Evolutionary conservation across 495 filamentous ascomycete species (phyloP), one percentile per base, ranked within the genome.

Genomic region (Hyaloscypha finlandica): DNA sequence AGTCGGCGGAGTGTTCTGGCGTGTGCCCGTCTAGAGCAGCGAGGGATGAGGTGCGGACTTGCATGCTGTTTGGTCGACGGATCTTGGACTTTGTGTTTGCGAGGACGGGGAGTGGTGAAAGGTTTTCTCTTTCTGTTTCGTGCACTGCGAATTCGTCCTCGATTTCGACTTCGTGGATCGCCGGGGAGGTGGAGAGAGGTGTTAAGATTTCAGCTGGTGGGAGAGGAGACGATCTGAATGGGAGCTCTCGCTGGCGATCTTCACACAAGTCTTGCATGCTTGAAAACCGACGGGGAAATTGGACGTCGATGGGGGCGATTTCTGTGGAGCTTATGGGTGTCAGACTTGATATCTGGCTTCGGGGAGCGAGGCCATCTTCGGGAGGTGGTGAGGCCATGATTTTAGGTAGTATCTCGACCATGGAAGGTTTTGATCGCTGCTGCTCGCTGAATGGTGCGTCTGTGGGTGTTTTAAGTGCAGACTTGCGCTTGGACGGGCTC

Each of bases 401-500:
- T 16, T 53, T 53, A 22, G 62, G 33, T 29, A 58, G 57, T 52
- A 66, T 39, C 6, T 63, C 29, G 12, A 65, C 59, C 6, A 51
- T 30, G 22, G 31, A 67, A 22, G 61, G 48, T 53, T 16, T 53
- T 37, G 29, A 59, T 12, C 37, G 63, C 54, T 32, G 70, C 68
- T 35, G 29, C 55, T 51, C 29, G 45, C 56, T 35, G 68, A 70
- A 8, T 62, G 64, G 55, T 55, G 57, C 35, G 20, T 65, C 35
- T 42, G 22, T 52, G 19, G 67, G 65, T 60, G 65, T 69, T 35
- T 25, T 63, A 6, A 52, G 54, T 4, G 67, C 68, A 29, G 71
- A 68, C 65, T 52, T 68, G 14, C 12, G 29, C 19, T 35, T 61
- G 11, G 81, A 81, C 0, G 81, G 82, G 1, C 80, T 81, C 25